These are phyloP conservation scores for Trypanosoma boissoni DNA, from an alignment of 208 protist genomes.

Conservation along the genomic window DNA sequence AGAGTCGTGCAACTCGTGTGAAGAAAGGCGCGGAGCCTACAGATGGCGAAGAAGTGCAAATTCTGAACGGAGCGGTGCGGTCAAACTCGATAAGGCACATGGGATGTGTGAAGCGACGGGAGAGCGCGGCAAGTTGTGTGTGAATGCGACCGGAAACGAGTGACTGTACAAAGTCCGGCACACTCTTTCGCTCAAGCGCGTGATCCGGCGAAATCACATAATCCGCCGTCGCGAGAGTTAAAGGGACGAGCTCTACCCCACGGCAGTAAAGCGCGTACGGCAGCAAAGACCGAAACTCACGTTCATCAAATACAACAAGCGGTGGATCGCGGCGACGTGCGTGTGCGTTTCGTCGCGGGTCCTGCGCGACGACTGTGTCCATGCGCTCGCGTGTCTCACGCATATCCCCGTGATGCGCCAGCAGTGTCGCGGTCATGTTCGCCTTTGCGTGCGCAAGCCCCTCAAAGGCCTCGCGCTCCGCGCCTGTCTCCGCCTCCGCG, in stretches of 20 bases:
- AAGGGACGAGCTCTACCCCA: constrained; percentile 73
- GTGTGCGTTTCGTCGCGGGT: neutral
- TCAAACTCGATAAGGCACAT: constrained; percentile 81
- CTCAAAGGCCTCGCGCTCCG: constrained; percentile 68
- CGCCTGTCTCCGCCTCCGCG: constrained; percentile 25
- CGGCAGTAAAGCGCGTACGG: constrained; percentile 69
- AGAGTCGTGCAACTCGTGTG: constrained; percentile 45
- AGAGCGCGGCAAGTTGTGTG: constrained; percentile 66
- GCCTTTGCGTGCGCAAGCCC: constrained; percentile 70
- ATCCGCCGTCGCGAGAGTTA: constrained; percentile 77
- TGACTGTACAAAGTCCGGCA: constrained; percentile 73
- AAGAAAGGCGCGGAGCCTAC: constrained; percentile 30
- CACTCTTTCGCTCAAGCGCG: constrained; percentile 82
- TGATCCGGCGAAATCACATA: constrained; percentile 78
- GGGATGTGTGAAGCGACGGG: constrained; percentile 51
- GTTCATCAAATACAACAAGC: constrained; percentile 81
- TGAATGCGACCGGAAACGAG: constrained; percentile 58
- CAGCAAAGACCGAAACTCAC: constrained; percentile 77
- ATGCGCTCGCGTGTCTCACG: constrained; percentile 52
- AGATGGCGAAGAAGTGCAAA: constrained; percentile 25
- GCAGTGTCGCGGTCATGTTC: constrained; percentile 60
- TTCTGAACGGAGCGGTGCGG: constrained; percentile 49
- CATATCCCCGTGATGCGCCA: constrained; percentile 47
- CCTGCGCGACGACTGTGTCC: constrained; percentile 32
- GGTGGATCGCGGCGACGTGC: constrained; percentile 10